Base-by-base conservation (phyloP, 1,284 basidiomycete genomes). In the Marasmius tenuissimus region DNA sequence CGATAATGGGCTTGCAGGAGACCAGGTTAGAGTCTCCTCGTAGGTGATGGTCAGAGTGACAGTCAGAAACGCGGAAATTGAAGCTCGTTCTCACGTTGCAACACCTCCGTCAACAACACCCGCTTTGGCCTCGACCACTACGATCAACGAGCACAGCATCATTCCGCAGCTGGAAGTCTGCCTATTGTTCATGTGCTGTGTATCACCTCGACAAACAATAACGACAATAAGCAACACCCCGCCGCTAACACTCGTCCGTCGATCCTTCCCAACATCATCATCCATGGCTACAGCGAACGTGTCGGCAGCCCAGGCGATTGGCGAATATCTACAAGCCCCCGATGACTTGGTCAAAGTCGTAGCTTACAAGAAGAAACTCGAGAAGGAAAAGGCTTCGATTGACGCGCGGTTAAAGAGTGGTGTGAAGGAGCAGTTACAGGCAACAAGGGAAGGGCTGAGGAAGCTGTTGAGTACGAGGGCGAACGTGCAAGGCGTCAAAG, bases 331-430 rank as follows among this genome's bases (percentile, higher is more conserved):
- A 3, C 93, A 96, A 68, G 92, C 93, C 34, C 96, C 96, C 1
- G 96, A 98, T 73, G 97, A 98, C 76, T 88, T 98, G 54, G 81
- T 89, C 70, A 98, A 98, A 77, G 87, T 98, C 53, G 81, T 86
- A 3, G 87, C 93, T 0, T 94, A 95, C 70, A 88, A 94, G 64
- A 97, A 96, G 81, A 97, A 97, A 73, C 84, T 98, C 34, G 90
- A 96, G 76, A 97, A 97, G 76, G 97, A 99, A 78, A 97, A 97
- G 76, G 88, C 94, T 0, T 92, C 94, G n/a, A 93, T 99, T 65
- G 94, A 97, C 70, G 89, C 93, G 4, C 87, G 97, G 70, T 86
- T 99, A 52, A 93, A 96, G 70, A 91, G 85, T 63, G 96, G 96
- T 14, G 95, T 97, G 62, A 96, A 94, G 73, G 94, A 97, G 65